Conservation (phyloP, 1,139 yeast genomes). For the Suhomyces choctaworum region DNA sequence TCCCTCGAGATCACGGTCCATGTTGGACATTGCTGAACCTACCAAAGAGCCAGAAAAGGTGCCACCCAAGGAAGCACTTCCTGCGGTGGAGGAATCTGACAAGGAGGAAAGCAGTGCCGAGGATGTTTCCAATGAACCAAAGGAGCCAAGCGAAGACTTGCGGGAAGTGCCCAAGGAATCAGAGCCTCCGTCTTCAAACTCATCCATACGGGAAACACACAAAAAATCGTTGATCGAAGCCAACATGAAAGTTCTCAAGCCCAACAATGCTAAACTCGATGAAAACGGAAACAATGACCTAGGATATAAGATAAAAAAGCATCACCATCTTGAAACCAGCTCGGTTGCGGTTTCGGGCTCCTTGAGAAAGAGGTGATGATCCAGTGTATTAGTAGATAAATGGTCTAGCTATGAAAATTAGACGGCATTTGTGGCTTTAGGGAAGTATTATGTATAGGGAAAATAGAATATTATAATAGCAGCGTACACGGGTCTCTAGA, state of each 20-base stretch:
- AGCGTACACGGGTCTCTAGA: background rate
- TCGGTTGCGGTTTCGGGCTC: conserved; percentile 34
- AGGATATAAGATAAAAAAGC: conserved; percentile 46
- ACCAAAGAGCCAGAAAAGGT: conserved; percentile 4
- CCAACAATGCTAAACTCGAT: conserved; percentile 27
- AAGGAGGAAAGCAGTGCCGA: background rate
- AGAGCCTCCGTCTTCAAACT: conserved; percentile 3
- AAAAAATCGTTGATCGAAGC: conserved; percentile 5
- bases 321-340: conserved; percentile 46
- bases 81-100: conserved; percentile 25
- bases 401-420: background rate
- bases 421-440: background rate
- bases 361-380: conserved; percentile 17
- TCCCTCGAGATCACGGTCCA: conserved; percentile 13
- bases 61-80: conserved; percentile 14
- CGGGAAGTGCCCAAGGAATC: background rate
- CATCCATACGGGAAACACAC: conserved; percentile 6
- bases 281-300: conserved; percentile 41
- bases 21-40: conserved; percentile 16
- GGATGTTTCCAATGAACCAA: conserved; percentile 1
- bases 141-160: background rate
- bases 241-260: conserved; percentile 7
- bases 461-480: too few species aligned
- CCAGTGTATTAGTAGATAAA: conserved; percentile 1
- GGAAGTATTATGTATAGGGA: too few species aligned